phyloP scores from a whole-genome alignment of 768 basidiomycete genomes.

The Termitomyces sp. region DNA sequence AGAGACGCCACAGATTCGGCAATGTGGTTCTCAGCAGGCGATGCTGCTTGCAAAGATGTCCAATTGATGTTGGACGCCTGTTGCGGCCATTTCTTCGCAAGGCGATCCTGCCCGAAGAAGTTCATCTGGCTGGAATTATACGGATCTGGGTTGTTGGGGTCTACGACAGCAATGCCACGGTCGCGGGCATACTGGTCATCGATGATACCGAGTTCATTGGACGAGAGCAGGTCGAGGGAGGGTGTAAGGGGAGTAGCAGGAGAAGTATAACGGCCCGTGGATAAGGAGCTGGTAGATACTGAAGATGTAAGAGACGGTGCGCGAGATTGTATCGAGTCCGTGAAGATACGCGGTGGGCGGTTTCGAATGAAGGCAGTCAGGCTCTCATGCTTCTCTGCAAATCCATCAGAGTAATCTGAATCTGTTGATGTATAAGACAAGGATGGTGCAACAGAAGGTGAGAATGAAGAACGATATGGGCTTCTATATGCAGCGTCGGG shows the following conservation, averaged over 20 bases:
- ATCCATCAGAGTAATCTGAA: constrained; percentile 14
- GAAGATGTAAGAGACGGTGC: constrained; percentile 45
- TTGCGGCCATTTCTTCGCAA: constrained; percentile 23
- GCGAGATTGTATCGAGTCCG: constrained; percentile 12
- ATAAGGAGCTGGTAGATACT: constrained; percentile 32
- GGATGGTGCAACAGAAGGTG: constrained; percentile 12
- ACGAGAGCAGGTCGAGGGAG: constrained; percentile 16
- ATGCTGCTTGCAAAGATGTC: constrained; percentile 1
- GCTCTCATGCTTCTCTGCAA: constrained; percentile 7
- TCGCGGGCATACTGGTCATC: constrained; percentile 26
- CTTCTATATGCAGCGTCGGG: background rate
- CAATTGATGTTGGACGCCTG: constrained; percentile 23
- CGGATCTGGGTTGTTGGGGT: constrained; percentile 5
- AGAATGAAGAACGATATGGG: constrained; percentile 9
- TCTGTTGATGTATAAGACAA: constrained; percentile 13
- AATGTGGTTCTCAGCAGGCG: background rate
- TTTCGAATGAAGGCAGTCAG: constrained; percentile 15
- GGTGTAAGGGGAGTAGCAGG: constrained; percentile 28
- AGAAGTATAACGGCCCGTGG: constrained; percentile 22
- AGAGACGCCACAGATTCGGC: background rate
- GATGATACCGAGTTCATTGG: constrained; percentile 31
- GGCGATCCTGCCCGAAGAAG: constrained; percentile 10
- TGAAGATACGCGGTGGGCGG: constrained; percentile 19
- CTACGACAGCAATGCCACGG: constrained; percentile 2
- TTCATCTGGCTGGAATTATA: constrained; percentile 5